Evolutionary conservation across 345 rosid species (phyloP).

Genomic region (Lepidium aucheri): DNA sequence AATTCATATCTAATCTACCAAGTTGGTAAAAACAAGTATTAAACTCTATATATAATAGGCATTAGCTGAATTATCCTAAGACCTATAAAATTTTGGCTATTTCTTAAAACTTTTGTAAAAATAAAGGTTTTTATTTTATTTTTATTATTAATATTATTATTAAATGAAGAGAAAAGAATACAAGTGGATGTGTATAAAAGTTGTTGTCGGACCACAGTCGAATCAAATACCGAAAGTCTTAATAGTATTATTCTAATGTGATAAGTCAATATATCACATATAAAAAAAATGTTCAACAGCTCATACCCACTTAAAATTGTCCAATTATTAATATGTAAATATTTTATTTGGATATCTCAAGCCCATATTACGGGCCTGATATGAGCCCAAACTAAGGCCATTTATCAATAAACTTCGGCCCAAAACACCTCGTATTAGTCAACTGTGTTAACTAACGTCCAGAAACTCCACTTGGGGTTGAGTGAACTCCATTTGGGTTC

Average conservation of each 20-base stretch:
- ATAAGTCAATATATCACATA: constrained; percentile 6
- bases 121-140: too few relatives aligned
- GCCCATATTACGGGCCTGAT: background rate
- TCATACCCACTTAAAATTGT: background rate
- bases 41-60: too few relatives aligned
- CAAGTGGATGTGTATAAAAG: constrained; percentile 1
- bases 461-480: too few relatives aligned
- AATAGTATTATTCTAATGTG: constrained; percentile 4
- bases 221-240: constrained; percentile 20
- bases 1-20: too few relatives aligned
- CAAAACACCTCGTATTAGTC: background rate
- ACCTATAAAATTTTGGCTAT: too few relatives aligned
- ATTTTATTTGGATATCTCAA: background rate
- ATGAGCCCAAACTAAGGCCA: background rate
- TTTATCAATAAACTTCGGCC: background rate
- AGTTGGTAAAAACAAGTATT: too few relatives aligned
- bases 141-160: too few relatives aligned
- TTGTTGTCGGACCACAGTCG: background rate
- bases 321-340: background rate
- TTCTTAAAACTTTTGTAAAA: too few relatives aligned
- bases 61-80: too few relatives aligned
- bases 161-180: background rate
- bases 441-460: background rate
- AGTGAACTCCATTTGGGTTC: too few relatives aligned
- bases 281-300: background rate